A percentile compares a stretch with the other conserved stretches of the same genome.
Evolutionary conservation across 371 early-diverging fungal genomes (phyloP).

Genomic region (Rhizopus arrhizus): DNA sequence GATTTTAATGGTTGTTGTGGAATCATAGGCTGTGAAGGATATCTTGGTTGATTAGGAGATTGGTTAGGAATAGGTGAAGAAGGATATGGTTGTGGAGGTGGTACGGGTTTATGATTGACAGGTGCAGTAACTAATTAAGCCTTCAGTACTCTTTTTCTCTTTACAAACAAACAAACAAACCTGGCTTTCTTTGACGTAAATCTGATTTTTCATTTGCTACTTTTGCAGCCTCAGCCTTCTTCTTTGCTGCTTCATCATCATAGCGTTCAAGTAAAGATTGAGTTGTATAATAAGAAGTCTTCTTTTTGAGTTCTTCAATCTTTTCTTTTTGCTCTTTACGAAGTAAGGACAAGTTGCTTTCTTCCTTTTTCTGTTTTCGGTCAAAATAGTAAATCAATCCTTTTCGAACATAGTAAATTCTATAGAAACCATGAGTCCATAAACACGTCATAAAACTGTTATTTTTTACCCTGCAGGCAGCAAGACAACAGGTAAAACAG

Average conservation of each 20-base stretch:
- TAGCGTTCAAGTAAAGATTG: conserved; percentile 90
- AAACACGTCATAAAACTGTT: neutral
- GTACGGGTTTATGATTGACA: neutral
- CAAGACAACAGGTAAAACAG: conserved; percentile 30
- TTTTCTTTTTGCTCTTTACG: conserved; percentile 65
- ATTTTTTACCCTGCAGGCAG: conserved; percentile 23
- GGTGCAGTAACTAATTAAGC: conserved; percentile 16
- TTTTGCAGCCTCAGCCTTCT: conserved; percentile 22
- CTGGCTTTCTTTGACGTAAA: conserved; percentile 23
- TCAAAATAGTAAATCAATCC: conserved; percentile 59
- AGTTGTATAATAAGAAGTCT: conserved; percentile 86
- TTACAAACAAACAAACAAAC: neutral
- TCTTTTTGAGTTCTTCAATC: conserved; percentile 90
- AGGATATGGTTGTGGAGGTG: conserved; percentile 2
- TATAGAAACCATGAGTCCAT: neutral
- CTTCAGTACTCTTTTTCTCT: too few species aligned
- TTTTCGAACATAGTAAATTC: conserved; percentile 54
- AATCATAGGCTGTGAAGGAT: neutral
- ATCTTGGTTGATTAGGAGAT: conserved; percentile 16
- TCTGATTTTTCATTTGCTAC: conserved; percentile 9
- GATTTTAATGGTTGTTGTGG: conserved; percentile 20
- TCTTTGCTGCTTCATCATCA: conserved; percentile 49
- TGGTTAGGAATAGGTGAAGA: conserved; percentile 2
- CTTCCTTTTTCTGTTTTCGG: conserved; percentile 64
- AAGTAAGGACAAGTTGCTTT: conserved; percentile 50